Conservation (phyloP, 2,329 filamentous ascomycete species). For the Podosphaera fusca region DNA sequence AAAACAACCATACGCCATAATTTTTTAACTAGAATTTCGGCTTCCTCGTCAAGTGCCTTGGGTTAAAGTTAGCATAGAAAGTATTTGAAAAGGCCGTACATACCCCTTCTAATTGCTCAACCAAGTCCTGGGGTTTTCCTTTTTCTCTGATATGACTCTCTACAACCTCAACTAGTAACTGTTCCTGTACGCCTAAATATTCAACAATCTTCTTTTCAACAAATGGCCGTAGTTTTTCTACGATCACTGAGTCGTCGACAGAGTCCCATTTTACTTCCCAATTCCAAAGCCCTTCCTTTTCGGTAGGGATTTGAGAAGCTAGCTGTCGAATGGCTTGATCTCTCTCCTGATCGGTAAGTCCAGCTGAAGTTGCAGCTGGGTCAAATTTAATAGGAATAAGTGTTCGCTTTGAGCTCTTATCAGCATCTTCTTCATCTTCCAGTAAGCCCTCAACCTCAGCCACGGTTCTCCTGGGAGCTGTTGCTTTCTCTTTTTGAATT, state of each 20-base stretch:
- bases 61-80: not conserved
- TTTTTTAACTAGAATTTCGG: constrained; percentile 83
- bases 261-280: constrained; percentile 87
- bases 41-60: constrained; percentile 79
- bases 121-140: constrained; percentile 53
- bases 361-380: constrained; percentile 33
- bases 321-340: constrained; percentile 60
- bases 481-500: constrained; percentile 30
- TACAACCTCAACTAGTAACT: constrained; percentile 81
- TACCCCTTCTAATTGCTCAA: constrained; percentile 67
- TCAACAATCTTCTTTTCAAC: constrained; percentile 97
- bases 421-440: constrained; percentile 80
- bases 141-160: constrained; percentile 64
- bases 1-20: constrained; percentile 98
- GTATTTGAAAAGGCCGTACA: constrained; percentile 17
- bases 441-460: constrained; percentile 85
- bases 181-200: constrained; percentile 86
- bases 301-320: constrained; percentile 72
- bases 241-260: constrained; percentile 58
- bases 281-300: constrained; percentile 70
- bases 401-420: constrained; percentile 43
- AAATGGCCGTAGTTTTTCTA: constrained; percentile 76
- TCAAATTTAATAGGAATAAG: constrained; percentile 71
- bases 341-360: constrained; percentile 69
- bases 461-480: constrained; percentile 49